Evolutionary conservation across 768 basidiomycete species (phyloP), one percentile per base, ranked within the genome.

Genomic region (Russula sp.): DNA sequence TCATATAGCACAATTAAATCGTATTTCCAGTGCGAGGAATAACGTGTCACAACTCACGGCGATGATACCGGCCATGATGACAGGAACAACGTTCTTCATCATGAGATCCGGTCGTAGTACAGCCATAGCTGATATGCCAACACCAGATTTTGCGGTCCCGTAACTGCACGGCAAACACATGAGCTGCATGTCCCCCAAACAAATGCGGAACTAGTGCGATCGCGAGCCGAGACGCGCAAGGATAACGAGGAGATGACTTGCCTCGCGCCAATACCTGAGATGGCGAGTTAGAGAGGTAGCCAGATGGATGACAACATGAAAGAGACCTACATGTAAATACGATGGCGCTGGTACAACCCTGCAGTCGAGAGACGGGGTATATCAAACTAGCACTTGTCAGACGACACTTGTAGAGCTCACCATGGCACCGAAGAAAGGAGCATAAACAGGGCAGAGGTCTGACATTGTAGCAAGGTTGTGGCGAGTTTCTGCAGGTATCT

Each of bases 31-130:
- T 14, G 31, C 22, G 16, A 37, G 20, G 27, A 40, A 81, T 81
- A 96, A 66, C 94, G 87, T 62, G 97, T 86, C 69, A 96, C 92
- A 60, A 95, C 93, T 97, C 97, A 98, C 96, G 75, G 91, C 96
- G 77, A 98, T 98, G 80, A 98, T 98, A 98, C 96, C 96, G 82
- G 96, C 96, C 96, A 98, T 98, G 77, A 99, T 88, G 75, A 98
- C 94, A 53, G 95, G 95, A 52, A 98, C 85, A 16, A 61, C 50
- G n/a, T 57, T 63, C 52, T 63, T 63, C 97, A 99, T 99, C 73
- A 99, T 93, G 68, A 98, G 81, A 72, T 99, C 97, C 65, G 97
- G 97, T 71, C 84, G 86, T 77, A 98, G 94, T 52, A 87, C 85
- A 59, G 94, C 94, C 66, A 98, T 98, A 68, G 97, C 95, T 61